phyloP scores from a whole-genome alignment of 345 rosid genomes.

The Eucalyptus pauciflora region DNA sequence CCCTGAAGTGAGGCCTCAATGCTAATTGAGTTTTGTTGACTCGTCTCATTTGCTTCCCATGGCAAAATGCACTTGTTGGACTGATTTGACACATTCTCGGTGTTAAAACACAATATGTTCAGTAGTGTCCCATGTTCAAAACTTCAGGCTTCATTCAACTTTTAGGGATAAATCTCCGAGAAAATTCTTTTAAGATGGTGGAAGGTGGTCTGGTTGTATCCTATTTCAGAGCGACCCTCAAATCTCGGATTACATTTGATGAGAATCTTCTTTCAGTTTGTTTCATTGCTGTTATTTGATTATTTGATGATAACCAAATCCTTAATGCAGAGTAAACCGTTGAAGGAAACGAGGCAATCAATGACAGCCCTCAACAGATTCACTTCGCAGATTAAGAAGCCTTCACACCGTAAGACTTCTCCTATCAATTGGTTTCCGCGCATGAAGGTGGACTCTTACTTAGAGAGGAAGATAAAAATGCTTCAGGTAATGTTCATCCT shows the following conservation, averaged over 20 bases:
- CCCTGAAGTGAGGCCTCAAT: neutral
- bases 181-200: neutral
- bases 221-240: neutral
- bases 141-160: neutral
- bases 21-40: neutral
- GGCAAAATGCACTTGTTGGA: neutral
- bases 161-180: neutral
- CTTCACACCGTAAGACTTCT: conserved; percentile 63
- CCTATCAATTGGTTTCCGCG: conserved; percentile 86
- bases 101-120: neutral
- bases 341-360: conserved; percentile 41
- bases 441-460: conserved; percentile 67
- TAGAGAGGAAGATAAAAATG: conserved; percentile 79
- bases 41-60: neutral
- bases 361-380: conserved; percentile 43
- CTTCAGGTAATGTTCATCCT: conserved; percentile 51
- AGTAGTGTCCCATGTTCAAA: neutral
- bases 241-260: neutral
- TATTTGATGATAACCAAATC: neutral
- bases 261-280: neutral
- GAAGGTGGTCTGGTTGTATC: neutral
- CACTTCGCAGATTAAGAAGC: conserved; percentile 69
- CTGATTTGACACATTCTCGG: neutral
- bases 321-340: conserved; percentile 43
- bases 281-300: neutral